Conservation (phyloP, 2,329 filamentous ascomycete genomes). For the Epichloe glyceriae region DNA sequence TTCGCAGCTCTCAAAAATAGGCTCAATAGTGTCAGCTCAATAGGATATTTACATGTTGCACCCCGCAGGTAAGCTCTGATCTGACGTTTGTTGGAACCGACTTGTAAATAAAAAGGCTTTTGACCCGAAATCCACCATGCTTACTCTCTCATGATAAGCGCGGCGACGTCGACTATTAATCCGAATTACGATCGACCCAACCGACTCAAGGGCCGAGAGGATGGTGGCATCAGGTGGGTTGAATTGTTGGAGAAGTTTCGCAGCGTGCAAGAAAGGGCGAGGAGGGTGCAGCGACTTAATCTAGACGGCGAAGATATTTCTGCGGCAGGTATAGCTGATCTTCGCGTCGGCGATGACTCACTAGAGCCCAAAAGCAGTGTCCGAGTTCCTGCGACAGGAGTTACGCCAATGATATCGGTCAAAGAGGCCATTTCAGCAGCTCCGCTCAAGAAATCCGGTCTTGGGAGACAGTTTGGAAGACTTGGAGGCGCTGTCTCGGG, state of each 20-base stretch:
- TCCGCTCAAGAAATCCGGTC: slow-evolving; percentile 44
- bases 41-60: slow-evolving; percentile 82
- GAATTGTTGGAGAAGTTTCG: slow-evolving; percentile 94
- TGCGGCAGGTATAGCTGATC: slow-evolving; percentile 29
- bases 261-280: slow-evolving; percentile 73
- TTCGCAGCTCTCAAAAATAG: slow-evolving; percentile 95
- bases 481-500: slow-evolving; percentile 59
- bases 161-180: slow-evolving; percentile 33
- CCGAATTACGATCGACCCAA: slow-evolving; percentile 60
- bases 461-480: slow-evolving; percentile 57
- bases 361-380: slow-evolving; percentile 30
- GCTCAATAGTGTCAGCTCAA: slow-evolving; percentile 91
- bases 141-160: slow-evolving; percentile 17
- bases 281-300: slow-evolving; percentile 51
- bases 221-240: slow-evolving; percentile 76
- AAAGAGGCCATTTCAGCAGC: slow-evolving; percentile 34
- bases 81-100: neutral
- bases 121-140: neutral
- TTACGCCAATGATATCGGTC: slow-evolving; percentile 29
- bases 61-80: slow-evolving; percentile 54
- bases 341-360: slow-evolving; percentile 28
- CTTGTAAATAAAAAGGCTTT: neutral
- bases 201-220: slow-evolving; percentile 69
- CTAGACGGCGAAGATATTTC: slow-evolving; percentile 37
- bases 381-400: slow-evolving; percentile 16